Base-by-base conservation (phyloP, 2,329 filamentous ascomycete species). In the Aspergillus brasiliensis region DNA sequence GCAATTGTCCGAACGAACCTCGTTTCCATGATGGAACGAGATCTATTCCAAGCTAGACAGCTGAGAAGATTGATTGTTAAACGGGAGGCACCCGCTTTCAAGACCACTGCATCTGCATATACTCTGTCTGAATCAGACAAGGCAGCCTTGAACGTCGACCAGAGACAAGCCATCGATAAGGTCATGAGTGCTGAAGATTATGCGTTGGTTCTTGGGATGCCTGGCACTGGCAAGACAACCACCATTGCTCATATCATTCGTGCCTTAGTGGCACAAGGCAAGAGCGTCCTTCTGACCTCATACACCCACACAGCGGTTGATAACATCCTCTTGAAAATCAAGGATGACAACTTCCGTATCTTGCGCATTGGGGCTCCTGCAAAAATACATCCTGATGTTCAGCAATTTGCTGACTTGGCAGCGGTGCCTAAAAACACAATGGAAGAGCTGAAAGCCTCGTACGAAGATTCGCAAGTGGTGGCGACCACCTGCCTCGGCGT, bases 291-390 rank as follows among this genome's bases (percentile, higher is more conserved):
- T 6, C 81, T 99, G 42, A 96, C 95, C 0, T 97, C 93, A 0
- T 98, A 98, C 74, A 99, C 95, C 0, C 95, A 99, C 72, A 97
- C 93, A 1, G 95, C 95, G 3, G 95, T 99, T 3, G 95, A 99
- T 84, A 99, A 99, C 66, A 99, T 99, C 68, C 80, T 99, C 6
- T 81, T 99, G 62, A 99, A 99, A 77, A 88, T 99, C 57, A 89
- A 89, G 55, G 81, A 89, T 21, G 90, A 94, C 65, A 86, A 86
- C 8, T 90, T 92, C 44, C 86, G 87, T 2, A 89, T 96, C 53
- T 80, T 99, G 37, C 88, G 95, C n/a, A 84, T 99, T 0, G 95
- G 95, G 5, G 89, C 91, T 1, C 81, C 88, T 3, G 88, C 91
- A 19, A 97, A 97, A 73, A 86, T 99, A 15, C 93, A 97, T 69